Percentiles rank a stretch among this genome's conserved stretches.
Conservation (phyloP, 1,139 yeast species). For the Scheffersomyces cryptocercus region DNA sequence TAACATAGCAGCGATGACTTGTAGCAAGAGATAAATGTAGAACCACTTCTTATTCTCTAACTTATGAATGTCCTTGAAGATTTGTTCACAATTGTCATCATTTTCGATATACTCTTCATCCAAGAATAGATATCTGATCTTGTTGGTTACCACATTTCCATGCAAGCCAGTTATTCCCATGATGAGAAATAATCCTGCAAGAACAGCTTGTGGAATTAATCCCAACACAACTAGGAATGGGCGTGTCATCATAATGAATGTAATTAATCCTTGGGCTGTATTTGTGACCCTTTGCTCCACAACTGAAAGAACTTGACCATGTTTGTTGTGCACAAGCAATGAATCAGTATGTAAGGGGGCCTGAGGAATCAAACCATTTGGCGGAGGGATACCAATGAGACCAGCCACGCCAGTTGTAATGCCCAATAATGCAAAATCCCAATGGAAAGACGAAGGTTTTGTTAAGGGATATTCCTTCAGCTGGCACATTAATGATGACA, state of each 20-base stretch:
- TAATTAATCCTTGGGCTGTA: slow-evolving; percentile 78
- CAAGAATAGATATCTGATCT: slow-evolving; percentile 64
- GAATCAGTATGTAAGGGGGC: slow-evolving; percentile 92
- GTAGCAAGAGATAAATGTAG: slow-evolving; percentile 55
- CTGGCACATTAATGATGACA: slow-evolving; percentile 90
- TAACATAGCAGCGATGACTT: slow-evolving; percentile 67
- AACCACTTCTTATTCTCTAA: slow-evolving; percentile 51
- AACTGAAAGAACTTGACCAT: slow-evolving; percentile 52
- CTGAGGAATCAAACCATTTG: slow-evolving; percentile 95
- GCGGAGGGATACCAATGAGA: slow-evolving; percentile 87
- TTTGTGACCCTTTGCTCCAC: slow-evolving; percentile 91
- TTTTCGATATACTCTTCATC: slow-evolving; percentile 49
- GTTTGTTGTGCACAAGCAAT: slow-evolving; percentile 59
- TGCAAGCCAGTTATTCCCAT: slow-evolving; percentile 87
- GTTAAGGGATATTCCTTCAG: slow-evolving; percentile 74
- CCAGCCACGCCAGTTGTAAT: slow-evolving; percentile 87
- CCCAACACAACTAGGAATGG: slow-evolving; percentile 83
- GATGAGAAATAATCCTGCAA: slow-evolving; percentile 88
- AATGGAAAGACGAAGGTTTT: slow-evolving; percentile 90
- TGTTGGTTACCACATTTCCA: slow-evolving; percentile 62
- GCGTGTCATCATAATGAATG: slow-evolving; percentile 84
- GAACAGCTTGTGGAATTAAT: slow-evolving; percentile 88
- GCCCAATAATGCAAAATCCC: slow-evolving; percentile 86
- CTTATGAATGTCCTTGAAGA: slow-evolving; percentile 33
- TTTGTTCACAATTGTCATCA: slow-evolving; percentile 38